These are phyloP conservation scores for Chaetomium globosum DNA, from an alignment of 2,329 filamentous ascomycete genomes.

Conservation along the genomic window DNA sequence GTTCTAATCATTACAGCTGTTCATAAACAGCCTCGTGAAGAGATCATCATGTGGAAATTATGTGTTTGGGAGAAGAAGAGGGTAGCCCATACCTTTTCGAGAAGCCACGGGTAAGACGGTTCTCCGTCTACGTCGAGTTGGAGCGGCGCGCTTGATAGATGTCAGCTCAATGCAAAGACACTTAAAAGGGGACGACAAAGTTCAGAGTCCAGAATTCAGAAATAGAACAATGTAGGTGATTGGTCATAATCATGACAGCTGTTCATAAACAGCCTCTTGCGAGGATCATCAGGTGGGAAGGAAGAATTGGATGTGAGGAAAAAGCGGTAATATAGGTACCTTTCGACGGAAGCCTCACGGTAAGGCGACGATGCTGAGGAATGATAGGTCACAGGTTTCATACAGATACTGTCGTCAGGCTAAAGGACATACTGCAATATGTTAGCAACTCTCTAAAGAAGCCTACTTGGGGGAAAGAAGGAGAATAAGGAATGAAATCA, in stretches of 20 bases:
- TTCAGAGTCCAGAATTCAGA: background rate
- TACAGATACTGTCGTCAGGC: background rate
- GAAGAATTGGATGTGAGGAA: background rate
- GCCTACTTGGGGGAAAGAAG: background rate
- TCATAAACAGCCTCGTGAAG: slow-evolving; percentile 33
- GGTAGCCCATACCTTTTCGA: background rate
- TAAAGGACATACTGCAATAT: background rate
- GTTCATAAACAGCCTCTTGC: slow-evolving; percentile 33
- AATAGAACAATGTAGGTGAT: slow-evolving; percentile 33
- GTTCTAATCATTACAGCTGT: slow-evolving; percentile 27
- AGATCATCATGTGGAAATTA: slow-evolving; percentile 4
- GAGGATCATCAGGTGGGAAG: slow-evolving; percentile 31
- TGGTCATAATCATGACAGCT: slow-evolving; percentile 27
- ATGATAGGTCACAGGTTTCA: too few relatives aligned
- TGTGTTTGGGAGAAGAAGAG: background rate
- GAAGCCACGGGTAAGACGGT: background rate
- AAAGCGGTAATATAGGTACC: background rate
- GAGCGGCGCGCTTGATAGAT: background rate
- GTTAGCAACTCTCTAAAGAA: background rate
- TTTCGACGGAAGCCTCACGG: background rate
- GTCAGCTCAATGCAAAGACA: background rate
- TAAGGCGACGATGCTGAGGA: background rate
- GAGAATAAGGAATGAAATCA: background rate
- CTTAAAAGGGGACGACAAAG: background rate
- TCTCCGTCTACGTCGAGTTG: background rate